Evolutionary conservation across 306 rosid genomes (phyloP), one percentile per base, ranked within the genome.

Genomic region (Cucurbita ficifolia): DNA sequence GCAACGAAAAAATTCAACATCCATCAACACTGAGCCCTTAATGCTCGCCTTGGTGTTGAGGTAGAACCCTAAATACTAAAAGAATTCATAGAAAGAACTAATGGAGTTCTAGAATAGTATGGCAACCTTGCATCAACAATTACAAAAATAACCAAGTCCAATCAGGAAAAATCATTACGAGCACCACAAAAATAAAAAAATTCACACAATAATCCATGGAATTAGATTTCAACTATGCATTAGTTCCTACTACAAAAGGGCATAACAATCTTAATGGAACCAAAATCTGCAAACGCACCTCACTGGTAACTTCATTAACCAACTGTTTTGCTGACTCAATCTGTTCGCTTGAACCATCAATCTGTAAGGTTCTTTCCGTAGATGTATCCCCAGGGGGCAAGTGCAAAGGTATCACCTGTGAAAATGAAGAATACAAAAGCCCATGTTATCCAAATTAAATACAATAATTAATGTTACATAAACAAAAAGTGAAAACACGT

Each of bases 321-420:
- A 95, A 79, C 72, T 84, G 88, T 78, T 91, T 95, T 38, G 97
- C 97, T 72, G 86, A 80, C 76, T 95, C 97, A 81, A 91, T 88
- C 82, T 95, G 99, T 39, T 91, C 99, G 22, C 86, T 70, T 12
- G 92, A 85, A 68, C 99, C 99, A 69, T 95, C 97, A 79, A 95
- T 84, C 79, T 95, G 96, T 65, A 91, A 55, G 17, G 99, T 95
- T 81, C 99, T 86, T 79, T 95, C 97, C 0, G 68, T 59, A 7
- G 99, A 95, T 45, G 91, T 72, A 79, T 95, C 99, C 65, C 99
- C 99, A 22, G 97, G 99, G 68, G 99, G 99, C 22, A 89, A 92
- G 87, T 95, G 99, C 81, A 95, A 81, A 49, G 97, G 99, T 81
- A 95, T 91, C 86, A 95, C 97, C 99, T 95, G 76, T 24, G 77